Base-by-base conservation (phyloP, 2,329 filamentous ascomycete species). In the Pseudogymnoascus sp. region DNA sequence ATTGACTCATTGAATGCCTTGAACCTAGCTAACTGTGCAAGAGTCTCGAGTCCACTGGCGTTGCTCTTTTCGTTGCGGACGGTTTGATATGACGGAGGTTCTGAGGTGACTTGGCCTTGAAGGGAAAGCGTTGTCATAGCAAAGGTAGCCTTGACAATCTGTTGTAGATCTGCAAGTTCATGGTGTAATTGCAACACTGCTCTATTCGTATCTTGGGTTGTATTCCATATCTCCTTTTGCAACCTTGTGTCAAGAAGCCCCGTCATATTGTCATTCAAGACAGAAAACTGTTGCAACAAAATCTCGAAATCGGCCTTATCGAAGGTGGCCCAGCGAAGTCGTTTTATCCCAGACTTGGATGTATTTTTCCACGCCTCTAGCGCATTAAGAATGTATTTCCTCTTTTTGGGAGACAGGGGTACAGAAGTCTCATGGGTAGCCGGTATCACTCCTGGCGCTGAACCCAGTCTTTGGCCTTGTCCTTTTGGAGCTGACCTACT, bases 1-100 rank as follows among this genome's bases (percentile, higher is more conserved):
- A 80, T 75, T 1, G 75, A 75, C 65, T 78, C 74, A 44, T 79
- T 80, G 66, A 80, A 80, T 1, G 78, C 78, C 64, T 80, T 80
- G 72, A 80, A 80, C 64, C 77, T 79, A 66, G 78, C 78, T 6
- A 80, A 67, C 61, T 76, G 74, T 1, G 76, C 71, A 2, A 80
- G 67, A 29, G 77, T 73, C 57, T 72, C 71, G 5, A 79, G 68
- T 0, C 73, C 74, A 21, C 75, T 72, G 11, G 73, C 73, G 40
- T 78, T 76, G 47, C 58, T 36, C 7, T 36, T 39, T 8, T 67
- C 58, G 6, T 68, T 64, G 17, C 62, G 58, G 1, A 64, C 41
- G 4, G 65, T 39, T 17, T 58, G 35, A 50, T 50, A 50, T 15
- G 63, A 54, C 4, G 62, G 44, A 1, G 61, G 58, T 39, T 62